These are phyloP conservation scores for Monosporascus sp. DNA, from an alignment of 2,329 filamentous ascomycete species.

Conservation along the genomic window DNA sequence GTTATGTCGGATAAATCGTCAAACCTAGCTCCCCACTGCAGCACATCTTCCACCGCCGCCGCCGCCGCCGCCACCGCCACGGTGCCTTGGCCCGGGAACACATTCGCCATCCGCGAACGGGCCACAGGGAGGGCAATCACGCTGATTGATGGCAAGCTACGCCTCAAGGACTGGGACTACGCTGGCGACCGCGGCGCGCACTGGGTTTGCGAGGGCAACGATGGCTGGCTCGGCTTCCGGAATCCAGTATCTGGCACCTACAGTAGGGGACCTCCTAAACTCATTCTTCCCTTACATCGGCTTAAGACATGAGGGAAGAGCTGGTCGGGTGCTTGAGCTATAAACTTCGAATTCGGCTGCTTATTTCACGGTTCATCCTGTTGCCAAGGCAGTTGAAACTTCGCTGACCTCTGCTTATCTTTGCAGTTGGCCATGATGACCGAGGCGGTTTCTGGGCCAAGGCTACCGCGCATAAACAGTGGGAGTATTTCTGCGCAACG, in stretches of 20 bases:
- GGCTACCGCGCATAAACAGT: constrained; percentile 16
- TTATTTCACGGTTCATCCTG: not conserved
- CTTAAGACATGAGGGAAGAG: too few species aligned
- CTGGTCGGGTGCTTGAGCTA: too few species aligned
- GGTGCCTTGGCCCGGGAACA: constrained; percentile 14
- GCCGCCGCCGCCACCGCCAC: not conserved
- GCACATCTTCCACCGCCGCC: not conserved
- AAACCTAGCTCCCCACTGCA: too few species aligned
- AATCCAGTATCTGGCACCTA: constrained; percentile 27
- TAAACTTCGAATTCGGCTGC: not conserved
- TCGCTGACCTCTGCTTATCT: too few species aligned
- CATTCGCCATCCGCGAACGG: constrained; percentile 26
- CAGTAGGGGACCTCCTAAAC: not conserved
- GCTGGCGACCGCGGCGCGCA: constrained; percentile 18
- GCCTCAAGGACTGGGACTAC: constrained; percentile 8
- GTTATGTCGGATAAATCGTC: too few species aligned
- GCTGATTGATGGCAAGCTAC: constrained; percentile 22
- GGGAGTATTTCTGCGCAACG: constrained; percentile 26
- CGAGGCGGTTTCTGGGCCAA: constrained; percentile 14
- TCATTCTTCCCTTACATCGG: not conserved
- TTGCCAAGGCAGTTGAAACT: not conserved
- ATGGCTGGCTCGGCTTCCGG: constrained; percentile 33
- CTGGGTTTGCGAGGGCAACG: constrained; percentile 32
- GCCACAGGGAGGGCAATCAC: constrained; percentile 23
- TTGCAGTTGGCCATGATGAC: constrained; percentile 25